A percentile compares a stretch with the other conserved stretches of the same genome.
Evolutionary conservation across 2,329 filamentous ascomycete species (phyloP).

Genomic region (Lizonia empirigonia): DNA sequence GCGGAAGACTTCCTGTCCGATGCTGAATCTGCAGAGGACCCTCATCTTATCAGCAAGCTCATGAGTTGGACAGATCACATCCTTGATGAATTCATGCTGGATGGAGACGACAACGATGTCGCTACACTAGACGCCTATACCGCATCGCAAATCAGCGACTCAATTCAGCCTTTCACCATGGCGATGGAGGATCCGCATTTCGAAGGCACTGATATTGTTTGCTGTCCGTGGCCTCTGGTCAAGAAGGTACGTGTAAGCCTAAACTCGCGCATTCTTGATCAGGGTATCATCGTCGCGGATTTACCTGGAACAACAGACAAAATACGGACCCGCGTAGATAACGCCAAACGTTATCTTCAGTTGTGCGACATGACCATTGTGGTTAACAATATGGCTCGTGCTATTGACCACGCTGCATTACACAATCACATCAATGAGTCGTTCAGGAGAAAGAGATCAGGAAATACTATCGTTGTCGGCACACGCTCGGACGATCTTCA

Average conservation of each 20-base stretch:
- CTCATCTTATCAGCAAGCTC: slow-evolving; percentile 14
- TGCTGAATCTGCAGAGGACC: slow-evolving; percentile 8
- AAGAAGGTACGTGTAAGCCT: slow-evolving; percentile 18
- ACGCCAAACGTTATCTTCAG: slow-evolving; percentile 21
- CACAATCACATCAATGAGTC: slow-evolving; percentile 21
- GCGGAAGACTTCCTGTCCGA: slow-evolving; percentile 12
- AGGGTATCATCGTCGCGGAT: slow-evolving; percentile 25
- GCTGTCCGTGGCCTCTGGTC: slow-evolving; percentile 33
- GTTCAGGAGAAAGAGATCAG: slow-evolving; percentile 17
- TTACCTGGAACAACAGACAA: slow-evolving; percentile 24
- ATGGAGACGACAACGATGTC: slow-evolving; percentile 1
- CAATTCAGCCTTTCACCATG: slow-evolving; percentile 21
- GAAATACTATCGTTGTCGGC: slow-evolving; percentile 26
- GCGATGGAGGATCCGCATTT: slow-evolving; percentile 10
- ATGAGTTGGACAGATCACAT: slow-evolving; percentile 18
- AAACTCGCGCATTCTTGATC: slow-evolving; percentile 10
- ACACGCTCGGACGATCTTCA: slow-evolving; percentile 28
- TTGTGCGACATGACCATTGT: slow-evolving; percentile 28
- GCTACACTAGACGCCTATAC: slow-evolving; percentile 4
- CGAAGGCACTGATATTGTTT: slow-evolving; percentile 17
- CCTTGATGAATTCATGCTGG: slow-evolving; percentile 4
- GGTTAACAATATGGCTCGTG: slow-evolving; percentile 25
- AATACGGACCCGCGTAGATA: slow-evolving; percentile 17
- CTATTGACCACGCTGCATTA: slow-evolving; percentile 11
- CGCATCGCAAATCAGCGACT: slow-evolving; percentile 14